Base-by-base conservation (phyloP, 2,329 filamentous ascomycete genomes). In the Passalora sequoiae region DNA sequence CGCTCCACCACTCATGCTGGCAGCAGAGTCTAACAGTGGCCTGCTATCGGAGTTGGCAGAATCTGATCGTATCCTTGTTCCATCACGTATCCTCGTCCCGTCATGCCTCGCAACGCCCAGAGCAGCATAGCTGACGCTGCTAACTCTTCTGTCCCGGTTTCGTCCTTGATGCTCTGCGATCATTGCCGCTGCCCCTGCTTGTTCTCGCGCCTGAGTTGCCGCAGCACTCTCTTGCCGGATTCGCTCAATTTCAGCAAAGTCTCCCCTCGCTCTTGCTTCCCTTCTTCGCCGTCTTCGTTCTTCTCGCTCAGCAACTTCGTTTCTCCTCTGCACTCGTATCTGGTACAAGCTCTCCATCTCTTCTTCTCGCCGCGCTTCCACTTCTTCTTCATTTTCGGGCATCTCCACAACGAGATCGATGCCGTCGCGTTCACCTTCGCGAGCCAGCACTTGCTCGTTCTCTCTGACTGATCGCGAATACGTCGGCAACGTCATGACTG, bases 301-400 rank as follows among this genome's bases (percentile, higher is more conserved):
- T 54, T 94, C 86, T 4, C 88, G 81, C 50, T 92, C 88, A 4
- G 80, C 78, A 28, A 83, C 74, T 62, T 94, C 84, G 43, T 78
- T 74, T 39, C 89, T 79, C 41, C 92, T 78, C 13, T 86, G 81
- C 9, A 86, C 62, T 9, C 92, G 83, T 46, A 97, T 91, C 64
- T 94, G 88, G 64, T 94, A 97, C 29, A 97, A 67, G 0, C 86
- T 80, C 50, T 92, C 86, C 92, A 97, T 97, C 64, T 96, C 87
- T 20, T 87, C 80, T 51, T 97, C 89, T 9, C 92, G 77, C 40
- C 88, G 70, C 2, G 69, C 67, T 62, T 94, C 88, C 53, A 94
- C 81, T 41, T 89, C 84, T 39, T 94, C 86, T 6, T 73, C 76
- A 0, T 84, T 87, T 60, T 86, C 83, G 0, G 89, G 89, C 53